phyloP scores from a whole-genome alignment of 805 yeast species.

The Suhomyces kilbournensis region DNA sequence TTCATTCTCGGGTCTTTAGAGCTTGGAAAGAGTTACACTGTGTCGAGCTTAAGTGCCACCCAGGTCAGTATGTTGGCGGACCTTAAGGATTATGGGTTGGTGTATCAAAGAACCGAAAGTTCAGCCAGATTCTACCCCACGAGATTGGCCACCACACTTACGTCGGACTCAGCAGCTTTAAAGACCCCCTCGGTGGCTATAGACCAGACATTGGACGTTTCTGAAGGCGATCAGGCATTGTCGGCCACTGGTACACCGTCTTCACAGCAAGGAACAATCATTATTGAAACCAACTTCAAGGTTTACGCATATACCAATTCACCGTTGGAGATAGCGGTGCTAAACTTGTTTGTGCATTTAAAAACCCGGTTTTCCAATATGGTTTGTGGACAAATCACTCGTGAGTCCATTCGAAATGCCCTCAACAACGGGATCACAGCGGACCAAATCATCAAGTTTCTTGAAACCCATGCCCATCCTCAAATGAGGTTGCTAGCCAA shows the following conservation, averaged over 20 bases:
- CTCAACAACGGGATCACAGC: constrained; percentile 87
- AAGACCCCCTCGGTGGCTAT: constrained; percentile 74
- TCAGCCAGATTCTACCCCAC: constrained; percentile 82
- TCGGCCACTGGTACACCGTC: constrained; percentile 12
- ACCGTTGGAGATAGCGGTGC: constrained; percentile 90
- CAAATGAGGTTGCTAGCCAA: constrained; percentile 80
- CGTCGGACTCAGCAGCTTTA: constrained; percentile 74
- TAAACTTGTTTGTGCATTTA: constrained; percentile 83
- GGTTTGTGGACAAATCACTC: constrained; percentile 89
- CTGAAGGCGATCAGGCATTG: constrained; percentile 2
- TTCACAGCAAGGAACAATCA: constrained; percentile 59
- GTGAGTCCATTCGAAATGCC: constrained; percentile 88
- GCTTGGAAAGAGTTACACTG: constrained; percentile 80
- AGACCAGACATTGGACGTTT: constrained; percentile 54
- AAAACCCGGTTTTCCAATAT: constrained; percentile 83
- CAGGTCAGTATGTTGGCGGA: constrained; percentile 87
- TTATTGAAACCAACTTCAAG: constrained; percentile 91
- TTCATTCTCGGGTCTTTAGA: constrained; percentile 92
- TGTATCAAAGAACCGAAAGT: constrained; percentile 57
- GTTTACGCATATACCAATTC: constrained; percentile 90
- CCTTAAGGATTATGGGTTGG: constrained; percentile 85
- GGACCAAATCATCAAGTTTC: constrained; percentile 85
- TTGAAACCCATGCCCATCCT: constrained; percentile 91
- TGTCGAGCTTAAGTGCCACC: constrained; percentile 67
- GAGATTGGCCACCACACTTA: constrained; percentile 80